Evolutionary conservation across 352 stramenopile species (phyloP).

Genomic region (Hyaloperonospora arabidopsidis): DNA sequence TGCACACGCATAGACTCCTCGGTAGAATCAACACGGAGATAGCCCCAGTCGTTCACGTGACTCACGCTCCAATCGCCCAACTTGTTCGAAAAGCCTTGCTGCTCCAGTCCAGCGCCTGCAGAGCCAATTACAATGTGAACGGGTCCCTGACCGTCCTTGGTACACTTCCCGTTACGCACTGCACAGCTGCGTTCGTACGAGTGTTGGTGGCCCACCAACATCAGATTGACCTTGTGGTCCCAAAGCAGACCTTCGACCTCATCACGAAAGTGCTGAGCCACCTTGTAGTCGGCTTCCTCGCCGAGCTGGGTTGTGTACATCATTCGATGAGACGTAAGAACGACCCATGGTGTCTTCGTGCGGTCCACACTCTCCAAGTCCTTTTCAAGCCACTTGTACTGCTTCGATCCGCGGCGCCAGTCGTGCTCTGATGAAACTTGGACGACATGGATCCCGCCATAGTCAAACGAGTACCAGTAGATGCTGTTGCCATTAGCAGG

Average conservation of each 20-base stretch:
- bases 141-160: conserved; percentile 49
- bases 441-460: conserved; percentile 84
- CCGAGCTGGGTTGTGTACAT: conserved; percentile 84
- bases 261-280: conserved; percentile 73
- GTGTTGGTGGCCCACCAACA: conserved; percentile 89
- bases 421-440: conserved; percentile 90
- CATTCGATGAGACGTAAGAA: conserved; percentile 88
- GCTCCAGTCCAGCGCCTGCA: conserved; percentile 67
- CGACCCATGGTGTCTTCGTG: conserved; percentile 84
- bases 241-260: conserved; percentile 88
- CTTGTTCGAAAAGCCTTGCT: conserved; percentile 47
- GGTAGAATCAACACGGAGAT: conserved; percentile 55
- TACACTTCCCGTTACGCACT: conserved; percentile 66
- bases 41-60: conserved; percentile 74
- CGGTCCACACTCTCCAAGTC: conserved; percentile 82
- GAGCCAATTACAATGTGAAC: conserved; percentile 86
- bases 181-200: conserved; percentile 87
- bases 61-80: conserved; percentile 76
- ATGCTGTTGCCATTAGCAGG: conserved; percentile 56
- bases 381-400: conserved; percentile 86
- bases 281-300: conserved; percentile 53
- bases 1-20: conserved; percentile 60
- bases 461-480: conserved; percentile 90
- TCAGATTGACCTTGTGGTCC: conserved; percentile 84
- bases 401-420: conserved; percentile 68